These are phyloP conservation scores for Pseudophaeomoniella oleicola DNA, from an alignment of 2,329 filamentous ascomycete species.

Conservation along the genomic window DNA sequence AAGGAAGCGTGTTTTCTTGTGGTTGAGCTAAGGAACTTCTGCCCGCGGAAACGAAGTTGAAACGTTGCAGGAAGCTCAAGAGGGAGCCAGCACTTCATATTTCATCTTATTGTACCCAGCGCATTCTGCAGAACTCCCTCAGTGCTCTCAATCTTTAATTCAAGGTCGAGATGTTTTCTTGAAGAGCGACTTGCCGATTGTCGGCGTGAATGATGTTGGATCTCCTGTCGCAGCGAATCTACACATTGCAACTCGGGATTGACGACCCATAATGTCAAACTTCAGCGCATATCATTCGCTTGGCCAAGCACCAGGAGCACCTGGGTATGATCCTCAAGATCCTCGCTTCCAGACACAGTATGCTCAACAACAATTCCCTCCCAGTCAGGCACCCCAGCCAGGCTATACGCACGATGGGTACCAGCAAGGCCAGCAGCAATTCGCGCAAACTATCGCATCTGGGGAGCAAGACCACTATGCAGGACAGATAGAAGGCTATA, in stretches of 20 bases:
- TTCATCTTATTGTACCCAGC: no score
- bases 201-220: no score
- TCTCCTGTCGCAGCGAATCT: no score
- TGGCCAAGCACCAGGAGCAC: conserved; percentile 16
- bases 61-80: neutral
- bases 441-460: conserved; percentile 11
- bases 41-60: neutral
- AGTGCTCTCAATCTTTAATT: no score
- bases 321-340: conserved; percentile 39
- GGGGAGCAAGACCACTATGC: conserved; percentile 13
- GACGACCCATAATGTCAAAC: conserved; percentile 26
- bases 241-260: no score
- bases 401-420: conserved; percentile 14
- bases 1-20: no score
- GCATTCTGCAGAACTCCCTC: no score
- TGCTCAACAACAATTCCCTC: conserved; percentile 30
- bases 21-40: no score
- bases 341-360: conserved; percentile 40
- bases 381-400: conserved; percentile 19
- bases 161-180: no score
- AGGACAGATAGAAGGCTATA: conserved; percentile 15
- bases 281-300: conserved; percentile 24
- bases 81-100: no score
- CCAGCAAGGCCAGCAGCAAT: conserved; percentile 12
- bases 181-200: no score